A percentile compares a stretch with the other conserved stretches of the same genome.
Evolutionary conservation across 2,329 filamentous ascomycete species (phyloP).

Genomic region (Arthroderma sp.): DNA sequence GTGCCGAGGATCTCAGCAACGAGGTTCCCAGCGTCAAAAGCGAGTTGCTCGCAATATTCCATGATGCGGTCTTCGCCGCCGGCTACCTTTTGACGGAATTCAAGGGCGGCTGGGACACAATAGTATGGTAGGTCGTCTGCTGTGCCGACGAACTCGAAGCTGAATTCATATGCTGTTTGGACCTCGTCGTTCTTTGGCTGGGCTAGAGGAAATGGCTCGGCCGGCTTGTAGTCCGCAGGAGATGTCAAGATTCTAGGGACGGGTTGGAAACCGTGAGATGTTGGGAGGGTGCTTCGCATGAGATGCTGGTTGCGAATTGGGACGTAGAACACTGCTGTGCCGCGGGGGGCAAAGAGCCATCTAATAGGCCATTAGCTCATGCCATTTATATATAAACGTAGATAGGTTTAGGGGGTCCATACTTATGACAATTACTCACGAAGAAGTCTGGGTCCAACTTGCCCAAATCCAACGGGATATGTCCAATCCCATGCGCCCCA

Average conservation of each 20-base stretch:
- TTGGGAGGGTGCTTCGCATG: conserved; percentile 62
- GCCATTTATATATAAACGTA: not conserved
- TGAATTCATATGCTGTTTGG: conserved; percentile 50
- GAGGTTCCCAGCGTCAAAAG: conserved; percentile 47
- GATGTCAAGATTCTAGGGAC: conserved; percentile 9
- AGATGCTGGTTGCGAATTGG: conserved; percentile 61
- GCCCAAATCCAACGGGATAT: conserved; percentile 56
- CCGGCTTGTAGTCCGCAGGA: conserved; percentile 2
- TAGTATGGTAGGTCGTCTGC: conserved; percentile 59
- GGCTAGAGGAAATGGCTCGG: not conserved
- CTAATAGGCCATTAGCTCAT: conserved; percentile 17
- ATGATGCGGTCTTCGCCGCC: conserved; percentile 62
- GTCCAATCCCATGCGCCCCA: conserved; percentile 72
- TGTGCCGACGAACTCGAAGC: conserved; percentile 69
- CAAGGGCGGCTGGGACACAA: conserved; percentile 56
- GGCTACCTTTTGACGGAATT: conserved; percentile 54
- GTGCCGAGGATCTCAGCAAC: conserved; percentile 55
- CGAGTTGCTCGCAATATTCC: conserved; percentile 49
- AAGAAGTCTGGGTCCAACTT: conserved; percentile 70
- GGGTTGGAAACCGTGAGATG: conserved; percentile 63
- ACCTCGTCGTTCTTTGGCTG: conserved; percentile 6
- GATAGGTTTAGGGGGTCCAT: conserved; percentile 3
- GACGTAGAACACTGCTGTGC: conserved; percentile 70
- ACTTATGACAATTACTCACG: conserved; percentile 72
- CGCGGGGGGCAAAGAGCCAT: conserved; percentile 73